A percentile compares a stretch with the other conserved stretches of the same genome.
These are phyloP conservation scores for Ustulina deusta DNA, from an alignment of 2,329 filamentous ascomycete genomes.

Conservation along the genomic window DNA sequence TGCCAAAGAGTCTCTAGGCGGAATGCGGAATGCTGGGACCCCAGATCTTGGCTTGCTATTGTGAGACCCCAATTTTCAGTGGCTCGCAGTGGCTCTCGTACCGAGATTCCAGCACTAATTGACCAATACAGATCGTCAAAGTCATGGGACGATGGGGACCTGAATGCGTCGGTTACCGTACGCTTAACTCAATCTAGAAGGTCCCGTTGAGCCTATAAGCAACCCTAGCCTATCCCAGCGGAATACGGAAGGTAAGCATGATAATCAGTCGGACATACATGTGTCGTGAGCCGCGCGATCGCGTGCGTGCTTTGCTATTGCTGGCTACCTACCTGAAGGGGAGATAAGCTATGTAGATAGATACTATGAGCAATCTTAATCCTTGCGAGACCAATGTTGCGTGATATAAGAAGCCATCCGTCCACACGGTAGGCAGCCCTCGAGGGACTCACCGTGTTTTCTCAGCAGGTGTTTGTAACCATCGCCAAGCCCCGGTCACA, in stretches of 20 bases:
- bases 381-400: conserved; percentile 26
- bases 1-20: conserved; percentile 19
- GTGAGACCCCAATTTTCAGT: conserved; percentile 19
- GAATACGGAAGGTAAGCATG: conserved; percentile 36
- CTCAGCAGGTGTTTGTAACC: conserved; percentile 31
- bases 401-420: conserved; percentile 32
- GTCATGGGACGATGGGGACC: conserved; percentile 2
- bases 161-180: conserved; percentile 17
- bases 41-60: conserved; percentile 37
- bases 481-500: conserved; percentile 27
- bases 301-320: conserved; percentile 19
- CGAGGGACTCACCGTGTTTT: conserved; percentile 23
- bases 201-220: conserved; percentile 28
- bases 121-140: conserved; percentile 23
- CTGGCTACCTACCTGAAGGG: conserved; percentile 16
- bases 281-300: conserved; percentile 29
- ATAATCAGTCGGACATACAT: conserved; percentile 24
- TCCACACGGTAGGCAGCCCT: conserved; percentile 18
- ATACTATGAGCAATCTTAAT: conserved; percentile 12
- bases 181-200: conserved; percentile 36
- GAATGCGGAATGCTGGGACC: conserved; percentile 17
- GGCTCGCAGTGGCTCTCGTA: conserved; percentile 5
- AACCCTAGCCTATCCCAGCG: conserved; percentile 26
- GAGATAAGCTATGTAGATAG: conserved; percentile 31
- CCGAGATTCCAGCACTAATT: conserved; percentile 15